Evolutionary conservation across 768 basidiomycete species (phyloP).

Genomic region (Chalciporus chontae): DNA sequence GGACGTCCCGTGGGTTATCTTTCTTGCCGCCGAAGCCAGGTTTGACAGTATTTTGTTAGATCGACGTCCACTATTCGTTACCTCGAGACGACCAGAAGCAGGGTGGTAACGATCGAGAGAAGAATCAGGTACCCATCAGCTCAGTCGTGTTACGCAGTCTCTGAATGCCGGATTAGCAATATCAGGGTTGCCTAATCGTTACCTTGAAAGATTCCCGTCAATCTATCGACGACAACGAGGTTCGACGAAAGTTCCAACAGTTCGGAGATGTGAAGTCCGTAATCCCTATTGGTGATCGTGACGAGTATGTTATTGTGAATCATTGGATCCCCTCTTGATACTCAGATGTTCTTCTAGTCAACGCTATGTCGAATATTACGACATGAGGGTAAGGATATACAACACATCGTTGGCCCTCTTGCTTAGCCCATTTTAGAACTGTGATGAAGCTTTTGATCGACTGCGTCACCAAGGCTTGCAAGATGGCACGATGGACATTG

Average conservation of each 20-base stretch:
- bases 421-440: slow-evolving; percentile 46
- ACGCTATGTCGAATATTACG: slow-evolving; percentile 91
- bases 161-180: slow-evolving; percentile 43
- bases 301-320: slow-evolving; percentile 43
- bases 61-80: slow-evolving; percentile 97
- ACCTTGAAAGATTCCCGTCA: slow-evolving; percentile 71
- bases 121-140: slow-evolving; percentile 65
- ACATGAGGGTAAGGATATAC: slow-evolving; percentile 61
- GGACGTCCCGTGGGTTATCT: slow-evolving; percentile 76
- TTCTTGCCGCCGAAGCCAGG: background rate
- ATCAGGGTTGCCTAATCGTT: slow-evolving; percentile 83
- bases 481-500: slow-evolving; percentile 87
- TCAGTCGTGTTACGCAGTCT: background rate
- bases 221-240: slow-evolving; percentile 78
- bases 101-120: slow-evolving; percentile 58
- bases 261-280: slow-evolving; percentile 90
- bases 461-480: slow-evolving; percentile 75
- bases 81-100: slow-evolving; percentile 82
- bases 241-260: slow-evolving; percentile 80
- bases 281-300: slow-evolving; percentile 57
- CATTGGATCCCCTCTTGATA: background rate
- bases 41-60: slow-evolving; percentile 46
- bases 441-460: slow-evolving; percentile 74
- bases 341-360: slow-evolving; percentile 48
- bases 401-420: background rate